A percentile compares a stretch with the other conserved stretches of the same genome.
Conservation (phyloP, 1,284 basidiomycete species). For the Papiliotrema fonsecae region DNA sequence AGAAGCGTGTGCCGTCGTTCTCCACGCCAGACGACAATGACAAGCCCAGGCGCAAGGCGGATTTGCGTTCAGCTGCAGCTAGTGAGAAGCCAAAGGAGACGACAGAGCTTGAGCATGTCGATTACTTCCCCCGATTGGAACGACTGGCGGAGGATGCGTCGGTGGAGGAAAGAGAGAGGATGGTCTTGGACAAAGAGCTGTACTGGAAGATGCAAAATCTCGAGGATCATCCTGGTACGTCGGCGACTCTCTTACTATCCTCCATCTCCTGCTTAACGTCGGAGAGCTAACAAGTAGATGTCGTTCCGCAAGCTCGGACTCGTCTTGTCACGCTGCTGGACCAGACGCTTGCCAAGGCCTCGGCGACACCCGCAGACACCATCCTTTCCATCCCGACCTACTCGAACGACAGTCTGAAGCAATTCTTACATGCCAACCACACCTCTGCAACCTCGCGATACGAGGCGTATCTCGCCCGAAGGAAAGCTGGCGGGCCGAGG, state of each 20-base stretch:
- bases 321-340: conserved; percentile 23
- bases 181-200: conserved; percentile 78
- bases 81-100: too few species aligned
- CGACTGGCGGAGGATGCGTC: conserved; percentile 43
- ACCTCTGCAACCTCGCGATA: conserved; percentile 16
- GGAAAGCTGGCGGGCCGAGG: conserved; percentile 23
- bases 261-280: background rate
- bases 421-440: conserved; percentile 13
- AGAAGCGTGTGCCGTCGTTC: background rate
- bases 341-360: conserved; percentile 16
- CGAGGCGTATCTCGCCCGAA: conserved; percentile 24
- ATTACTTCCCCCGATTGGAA: background rate
- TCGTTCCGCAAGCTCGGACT: conserved; percentile 12
- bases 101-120: too few species aligned
- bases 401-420: conserved; percentile 8
- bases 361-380: conserved; percentile 9
- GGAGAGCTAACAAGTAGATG: conserved; percentile 12
- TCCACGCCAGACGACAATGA: background rate
- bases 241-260: background rate
- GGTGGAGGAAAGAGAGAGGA: conserved; percentile 67
- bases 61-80: too few species aligned
- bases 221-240: conserved; percentile 30
- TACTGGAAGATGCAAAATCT: conserved; percentile 32
- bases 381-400: conserved; percentile 19
- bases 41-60: too few species aligned